These are phyloP conservation scores for Taiozyma sp. DNA, from an alignment of 1,139 yeast species.

Conservation along the genomic window DNA sequence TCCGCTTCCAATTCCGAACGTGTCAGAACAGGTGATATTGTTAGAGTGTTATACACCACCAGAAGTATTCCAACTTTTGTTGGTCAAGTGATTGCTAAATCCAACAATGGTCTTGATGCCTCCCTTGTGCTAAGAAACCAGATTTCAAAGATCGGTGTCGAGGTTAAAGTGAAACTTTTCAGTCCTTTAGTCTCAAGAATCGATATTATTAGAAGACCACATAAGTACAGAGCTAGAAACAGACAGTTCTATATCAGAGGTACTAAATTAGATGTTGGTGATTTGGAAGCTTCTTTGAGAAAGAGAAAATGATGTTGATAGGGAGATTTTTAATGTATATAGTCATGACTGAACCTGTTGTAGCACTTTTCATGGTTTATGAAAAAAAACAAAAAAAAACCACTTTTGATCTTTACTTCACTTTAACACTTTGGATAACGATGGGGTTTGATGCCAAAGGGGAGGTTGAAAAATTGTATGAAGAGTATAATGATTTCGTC, in stretches of 20 bases:
- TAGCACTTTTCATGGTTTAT: neutral
- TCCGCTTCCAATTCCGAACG: conserved; percentile 41
- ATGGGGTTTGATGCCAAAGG: neutral
- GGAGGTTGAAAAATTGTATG: conserved; percentile 7
- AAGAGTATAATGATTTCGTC: conserved; percentile 14
- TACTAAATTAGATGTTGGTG: conserved; percentile 78
- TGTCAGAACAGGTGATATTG: conserved; percentile 75
- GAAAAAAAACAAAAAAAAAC: too few species aligned
- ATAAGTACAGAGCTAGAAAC: conserved; percentile 62
- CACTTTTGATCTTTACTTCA: neutral
- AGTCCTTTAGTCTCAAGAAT: conserved; percentile 71
- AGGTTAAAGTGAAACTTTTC: conserved; percentile 69
- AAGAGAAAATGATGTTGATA: conserved; percentile 15
- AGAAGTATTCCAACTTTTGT: conserved; percentile 50
- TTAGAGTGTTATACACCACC: conserved; percentile 64
- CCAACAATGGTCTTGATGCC: conserved; percentile 64
- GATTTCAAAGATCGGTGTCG: conserved; percentile 74
- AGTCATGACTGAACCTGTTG: neutral
- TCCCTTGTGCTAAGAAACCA: conserved; percentile 75
- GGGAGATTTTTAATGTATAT: neutral
- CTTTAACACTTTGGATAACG: neutral
- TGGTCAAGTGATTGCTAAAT: conserved; percentile 74
- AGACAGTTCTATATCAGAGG: conserved; percentile 87
- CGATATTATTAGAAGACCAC: conserved; percentile 70
- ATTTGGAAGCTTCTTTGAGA: conserved; percentile 45